Evolutionary conservation across 1,284 basidiomycete genomes (phyloP).

Genomic region (Thelephora terrestris): DNA sequence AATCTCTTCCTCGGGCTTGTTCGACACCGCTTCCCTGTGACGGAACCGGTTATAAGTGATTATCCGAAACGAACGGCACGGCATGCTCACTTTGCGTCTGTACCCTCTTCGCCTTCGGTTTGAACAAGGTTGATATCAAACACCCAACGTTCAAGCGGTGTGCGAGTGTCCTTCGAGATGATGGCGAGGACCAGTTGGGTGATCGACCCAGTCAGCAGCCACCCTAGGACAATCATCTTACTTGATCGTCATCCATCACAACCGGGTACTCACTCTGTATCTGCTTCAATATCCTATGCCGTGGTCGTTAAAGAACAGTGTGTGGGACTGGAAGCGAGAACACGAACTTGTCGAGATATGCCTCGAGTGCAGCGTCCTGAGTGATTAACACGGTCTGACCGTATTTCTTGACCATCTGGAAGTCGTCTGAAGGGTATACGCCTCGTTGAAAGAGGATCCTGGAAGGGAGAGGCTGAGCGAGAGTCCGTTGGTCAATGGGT

Average conservation of each 20-base stretch:
- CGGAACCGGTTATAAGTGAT: not conserved
- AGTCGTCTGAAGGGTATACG: slow-evolving; percentile 97
- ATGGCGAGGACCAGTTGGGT: slow-evolving; percentile 93
- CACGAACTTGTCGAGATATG: slow-evolving; percentile 73
- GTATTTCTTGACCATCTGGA: slow-evolving; percentile 99
- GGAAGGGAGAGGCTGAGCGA: slow-evolving; percentile 10
- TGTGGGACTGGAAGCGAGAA: slow-evolving; percentile 1
- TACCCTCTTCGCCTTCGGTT: slow-evolving; percentile 32
- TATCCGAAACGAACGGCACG: slow-evolving; percentile 3
- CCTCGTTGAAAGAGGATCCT: slow-evolving; percentile 96
- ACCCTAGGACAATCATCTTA: slow-evolving; percentile 43
- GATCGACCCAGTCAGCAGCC: slow-evolving; percentile 86
- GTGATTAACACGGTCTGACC: slow-evolving; percentile 94
- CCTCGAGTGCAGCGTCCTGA: slow-evolving; percentile 85
- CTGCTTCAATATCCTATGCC: slow-evolving; percentile 73
- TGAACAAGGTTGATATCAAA: slow-evolving; percentile 88
- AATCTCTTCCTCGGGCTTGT: slow-evolving; percentile 84
- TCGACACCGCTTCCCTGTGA: slow-evolving; percentile 4
- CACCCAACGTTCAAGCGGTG: slow-evolving; percentile 94
- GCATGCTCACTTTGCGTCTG: slow-evolving; percentile 18
- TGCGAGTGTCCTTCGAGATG: slow-evolving; percentile 87
- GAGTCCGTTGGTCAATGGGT: slow-evolving; percentile 4
- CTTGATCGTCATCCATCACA: not conserved
- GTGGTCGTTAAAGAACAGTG: not conserved
- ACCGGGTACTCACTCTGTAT: slow-evolving; percentile 62